These are phyloP conservation scores for Colletotrichum orchidophilum DNA, from an alignment of 2,329 filamentous ascomycete genomes.

Conservation along the genomic window DNA sequence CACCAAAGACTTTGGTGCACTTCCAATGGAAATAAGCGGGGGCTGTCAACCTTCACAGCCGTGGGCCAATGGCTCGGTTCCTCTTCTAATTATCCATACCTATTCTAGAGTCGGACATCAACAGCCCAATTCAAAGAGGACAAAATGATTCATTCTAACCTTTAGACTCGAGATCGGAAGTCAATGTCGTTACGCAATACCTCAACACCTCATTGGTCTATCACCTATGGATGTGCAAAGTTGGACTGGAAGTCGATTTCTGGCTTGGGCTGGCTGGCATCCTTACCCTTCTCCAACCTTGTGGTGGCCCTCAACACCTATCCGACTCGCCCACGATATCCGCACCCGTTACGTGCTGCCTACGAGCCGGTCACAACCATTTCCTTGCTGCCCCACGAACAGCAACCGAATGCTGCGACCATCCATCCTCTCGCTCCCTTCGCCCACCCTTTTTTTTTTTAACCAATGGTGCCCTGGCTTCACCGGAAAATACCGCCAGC, in stretches of 20 bases:
- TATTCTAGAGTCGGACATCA: conserved; percentile 27
- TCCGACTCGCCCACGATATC: conserved; percentile 10
- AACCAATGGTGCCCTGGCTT: conserved; percentile 19
- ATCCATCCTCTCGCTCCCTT: background rate
- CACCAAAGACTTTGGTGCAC: background rate
- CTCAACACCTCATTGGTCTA: background rate
- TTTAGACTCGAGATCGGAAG: background rate
- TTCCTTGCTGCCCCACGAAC: conserved; percentile 16
- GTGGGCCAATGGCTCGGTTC: conserved; percentile 14
- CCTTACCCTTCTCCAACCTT: background rate
- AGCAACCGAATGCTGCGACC: conserved; percentile 9
- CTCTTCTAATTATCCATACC: conserved; percentile 13
- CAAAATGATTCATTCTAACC: background rate
- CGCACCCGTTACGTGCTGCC: background rate
- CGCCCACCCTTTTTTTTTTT: background rate
- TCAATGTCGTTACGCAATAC: background rate
- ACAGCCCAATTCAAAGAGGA: conserved; percentile 11
- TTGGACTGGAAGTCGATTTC: background rate
- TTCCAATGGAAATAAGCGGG: background rate
- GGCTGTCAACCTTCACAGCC: background rate
- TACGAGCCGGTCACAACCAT: conserved; percentile 17
- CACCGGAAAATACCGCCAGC: conserved; percentile 34
- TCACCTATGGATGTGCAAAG: background rate
- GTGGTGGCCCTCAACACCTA: background rate
- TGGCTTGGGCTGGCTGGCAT: background rate